Base-by-base conservation (phyloP, 805 yeast species). In the Babjeviella inositovora region DNA sequence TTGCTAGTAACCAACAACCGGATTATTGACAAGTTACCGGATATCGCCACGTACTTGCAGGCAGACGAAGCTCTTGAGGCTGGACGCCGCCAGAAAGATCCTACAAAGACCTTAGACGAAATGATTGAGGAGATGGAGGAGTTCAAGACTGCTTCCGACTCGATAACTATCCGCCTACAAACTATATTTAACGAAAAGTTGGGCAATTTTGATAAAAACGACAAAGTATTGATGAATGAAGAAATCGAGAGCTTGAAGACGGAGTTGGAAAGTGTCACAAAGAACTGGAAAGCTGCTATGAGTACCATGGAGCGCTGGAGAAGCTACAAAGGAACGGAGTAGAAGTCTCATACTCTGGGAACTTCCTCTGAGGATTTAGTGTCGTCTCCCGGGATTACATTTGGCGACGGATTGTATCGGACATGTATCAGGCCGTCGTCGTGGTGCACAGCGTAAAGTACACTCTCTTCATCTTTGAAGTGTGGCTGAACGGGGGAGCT, bases 241-340 rank as follows among this genome's bases (percentile, higher is more conserved):
- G 27, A 31, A 10, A 27, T 43, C 18, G 29, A 34, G 17, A 37
- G 37, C 23, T 37, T 53, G 23, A 32, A 35, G 22, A 37, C 36
- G n/a, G 60, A 56, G 24, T 41, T 53, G 25, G 45, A 40, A 14
- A 29, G 31, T 11, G 41, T 53, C 23, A 38, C 39, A 9, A 34
- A 39, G 18, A 54, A 50, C 26, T 53, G 58, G 57, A 37, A 49
- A 25, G 52, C 51, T 17, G 57, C 62, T 1, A 37, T 50, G 26
- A 40, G 38, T 21, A 47, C 56, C 3, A 32, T 49, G 4, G 62
- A 56, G 14, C 43, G 47, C 23, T 56, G 58, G 61, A 49, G 48
- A 26, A 37, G 30, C 9, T 37, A 32, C 16, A 44, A 22, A 12
- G 19, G n/a, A n/a, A n/a, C n/a, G n/a, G n/a, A n/a, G n/a, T n/a